phyloP scores from a whole-genome alignment of 495 filamentous ascomycete genomes.

The Penicillium pulvis region DNA sequence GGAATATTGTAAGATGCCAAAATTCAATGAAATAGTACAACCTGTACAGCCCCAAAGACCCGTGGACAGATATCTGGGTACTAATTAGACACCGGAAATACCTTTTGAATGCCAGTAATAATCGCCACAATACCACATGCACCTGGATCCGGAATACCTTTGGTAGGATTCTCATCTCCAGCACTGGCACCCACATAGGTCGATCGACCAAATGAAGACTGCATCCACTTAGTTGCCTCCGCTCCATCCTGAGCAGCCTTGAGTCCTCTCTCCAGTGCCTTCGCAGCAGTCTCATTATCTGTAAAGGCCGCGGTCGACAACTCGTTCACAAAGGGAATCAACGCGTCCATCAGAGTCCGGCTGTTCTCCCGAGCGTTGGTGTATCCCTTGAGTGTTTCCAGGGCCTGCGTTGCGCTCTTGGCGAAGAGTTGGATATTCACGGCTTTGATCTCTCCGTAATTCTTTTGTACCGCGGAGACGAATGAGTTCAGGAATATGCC shows the following conservation, averaged over 20 bases:
- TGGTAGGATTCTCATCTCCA: slow-evolving; percentile 10
- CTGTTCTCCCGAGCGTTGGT: slow-evolving; percentile 15
- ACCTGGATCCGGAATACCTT: slow-evolving; percentile 19
- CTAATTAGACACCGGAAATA: not conserved
- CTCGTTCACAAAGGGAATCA: slow-evolving; percentile 17
- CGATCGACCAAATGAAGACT: slow-evolving; percentile 15
- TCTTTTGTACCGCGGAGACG: slow-evolving; percentile 8
- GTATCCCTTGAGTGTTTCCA: slow-evolving; percentile 15
- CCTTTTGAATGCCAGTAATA: slow-evolving; percentile 4
- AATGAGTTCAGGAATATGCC: slow-evolving; percentile 17
- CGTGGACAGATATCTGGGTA: not conserved
- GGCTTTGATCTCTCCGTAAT: slow-evolving; percentile 5
- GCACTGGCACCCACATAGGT: slow-evolving; percentile 20
- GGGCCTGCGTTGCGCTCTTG: slow-evolving; percentile 11
- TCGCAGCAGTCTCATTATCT: slow-evolving; percentile 4
- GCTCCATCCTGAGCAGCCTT: slow-evolving; percentile 13
- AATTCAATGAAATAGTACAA: not conserved
- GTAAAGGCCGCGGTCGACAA: slow-evolving; percentile 6
- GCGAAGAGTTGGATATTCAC: slow-evolving; percentile 9
- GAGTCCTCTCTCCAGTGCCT: slow-evolving; percentile 9
- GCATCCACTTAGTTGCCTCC: slow-evolving; percentile 15
- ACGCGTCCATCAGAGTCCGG: slow-evolving; percentile 20
- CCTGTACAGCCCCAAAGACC: not conserved
- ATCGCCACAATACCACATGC: slow-evolving; percentile 16
- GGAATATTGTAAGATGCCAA: not conserved